phyloP scores from a whole-genome alignment of 805 yeast species.

The Metschnikowia kunwiensis region DNA sequence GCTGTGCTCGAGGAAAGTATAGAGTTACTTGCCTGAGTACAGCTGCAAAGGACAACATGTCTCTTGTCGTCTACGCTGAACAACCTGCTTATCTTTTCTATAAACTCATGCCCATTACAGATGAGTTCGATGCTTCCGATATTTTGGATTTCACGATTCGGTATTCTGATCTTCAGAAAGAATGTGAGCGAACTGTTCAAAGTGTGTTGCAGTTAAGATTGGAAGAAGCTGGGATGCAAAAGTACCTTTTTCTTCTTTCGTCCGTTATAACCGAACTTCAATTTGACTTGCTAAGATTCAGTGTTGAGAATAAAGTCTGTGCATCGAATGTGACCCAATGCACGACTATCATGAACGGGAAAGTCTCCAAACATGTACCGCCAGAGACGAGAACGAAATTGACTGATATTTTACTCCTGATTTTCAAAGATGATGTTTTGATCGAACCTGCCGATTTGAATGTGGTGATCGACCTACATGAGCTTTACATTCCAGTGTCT shows the following conservation, averaged over 20 bases:
- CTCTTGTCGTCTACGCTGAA: slow-evolving; percentile 58
- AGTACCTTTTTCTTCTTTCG: slow-evolving; percentile 21
- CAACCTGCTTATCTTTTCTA: slow-evolving; percentile 67
- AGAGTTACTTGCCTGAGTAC: slow-evolving; percentile 18
- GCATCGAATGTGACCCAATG: slow-evolving; percentile 22
- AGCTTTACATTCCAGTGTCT: slow-evolving; percentile 52
- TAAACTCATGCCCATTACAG: slow-evolving; percentile 36
- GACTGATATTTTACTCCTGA: slow-evolving; percentile 4
- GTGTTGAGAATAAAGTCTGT: slow-evolving; percentile 20
- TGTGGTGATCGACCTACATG: not conserved
- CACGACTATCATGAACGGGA: slow-evolving; percentile 8
- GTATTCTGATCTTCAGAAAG: slow-evolving; percentile 47
- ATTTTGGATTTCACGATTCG: slow-evolving; percentile 40
- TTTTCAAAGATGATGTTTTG: slow-evolving; percentile 1
- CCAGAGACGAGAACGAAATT: slow-evolving; percentile 13
- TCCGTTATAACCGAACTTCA: slow-evolving; percentile 18
- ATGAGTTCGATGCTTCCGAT: slow-evolving; percentile 27
- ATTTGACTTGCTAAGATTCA: slow-evolving; percentile 33
- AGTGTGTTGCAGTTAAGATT: slow-evolving; percentile 2
- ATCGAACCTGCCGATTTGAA: not conserved
- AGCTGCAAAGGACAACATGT: slow-evolving; percentile 20
- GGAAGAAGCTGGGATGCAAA: slow-evolving; percentile 10
- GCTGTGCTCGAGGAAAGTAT: slow-evolving; percentile 27
- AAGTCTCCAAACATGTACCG: slow-evolving; percentile 4
- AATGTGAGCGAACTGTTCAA: slow-evolving; percentile 30